These are phyloP conservation scores for Penicillium janthinellum DNA, from an alignment of 2,329 filamentous ascomycete genomes.

Conservation along the genomic window DNA sequence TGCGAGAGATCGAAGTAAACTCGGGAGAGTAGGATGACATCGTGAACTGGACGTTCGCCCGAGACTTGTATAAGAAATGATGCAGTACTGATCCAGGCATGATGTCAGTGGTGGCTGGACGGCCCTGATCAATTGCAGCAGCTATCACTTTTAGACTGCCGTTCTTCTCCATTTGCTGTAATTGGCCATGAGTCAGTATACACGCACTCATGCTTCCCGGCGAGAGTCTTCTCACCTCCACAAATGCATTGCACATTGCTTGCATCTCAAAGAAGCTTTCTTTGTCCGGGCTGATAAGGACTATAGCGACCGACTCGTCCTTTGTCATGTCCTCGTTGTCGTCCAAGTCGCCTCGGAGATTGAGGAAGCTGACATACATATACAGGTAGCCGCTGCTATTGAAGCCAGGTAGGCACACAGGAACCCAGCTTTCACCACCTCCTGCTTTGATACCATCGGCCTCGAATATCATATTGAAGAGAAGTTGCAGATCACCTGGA, in stretches of 20 bases:
- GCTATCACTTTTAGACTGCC: conserved; percentile 75
- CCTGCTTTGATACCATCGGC: conserved; percentile 88
- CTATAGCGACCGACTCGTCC: conserved; percentile 79
- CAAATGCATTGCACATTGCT: conserved; percentile 64
- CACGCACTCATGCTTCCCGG: conserved; percentile 28
- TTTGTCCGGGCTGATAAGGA: conserved; percentile 89
- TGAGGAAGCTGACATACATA: conserved; percentile 98
- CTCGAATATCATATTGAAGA: conserved; percentile 99
- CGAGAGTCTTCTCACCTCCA: conserved; percentile 49
- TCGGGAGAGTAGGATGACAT: conserved; percentile 79
- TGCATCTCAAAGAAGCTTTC: conserved; percentile 92
- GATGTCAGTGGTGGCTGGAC: conserved; percentile 72
- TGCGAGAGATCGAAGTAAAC: conserved; percentile 62
- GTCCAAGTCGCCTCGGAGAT: conserved; percentile 56
- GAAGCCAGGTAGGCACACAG: conserved; percentile 91
- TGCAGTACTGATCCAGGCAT: conserved; percentile 77
- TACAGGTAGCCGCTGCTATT: conserved; percentile 96
- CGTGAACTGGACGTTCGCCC: conserved; percentile 90
- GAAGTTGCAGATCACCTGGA: conserved; percentile 89
- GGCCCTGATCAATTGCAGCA: conserved; percentile 68
- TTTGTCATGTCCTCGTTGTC: conserved; percentile 46
- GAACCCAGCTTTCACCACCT: conserved; percentile 97
- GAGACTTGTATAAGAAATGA: conserved; percentile 95
- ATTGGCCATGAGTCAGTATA: not conserved
- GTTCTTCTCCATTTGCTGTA: conserved; percentile 71